Evolutionary conservation across 2,329 filamentous ascomycete genomes (phyloP).

Genomic region (Capronia epimyces): DNA sequence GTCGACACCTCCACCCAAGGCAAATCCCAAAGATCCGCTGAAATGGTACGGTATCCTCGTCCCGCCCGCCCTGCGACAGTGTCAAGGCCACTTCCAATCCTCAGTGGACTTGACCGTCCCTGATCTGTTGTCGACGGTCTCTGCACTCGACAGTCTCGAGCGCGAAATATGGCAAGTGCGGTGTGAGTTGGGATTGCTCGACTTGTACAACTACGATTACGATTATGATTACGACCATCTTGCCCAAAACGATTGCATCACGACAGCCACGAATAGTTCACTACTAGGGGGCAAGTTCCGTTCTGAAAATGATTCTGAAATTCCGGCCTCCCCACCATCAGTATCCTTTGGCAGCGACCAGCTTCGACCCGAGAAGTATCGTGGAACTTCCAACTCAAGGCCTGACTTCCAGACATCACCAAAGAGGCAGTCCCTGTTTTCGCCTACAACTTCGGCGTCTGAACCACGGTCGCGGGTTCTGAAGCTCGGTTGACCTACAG

Average conservation of each 20-base stretch:
- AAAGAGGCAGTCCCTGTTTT: background rate
- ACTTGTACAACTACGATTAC: slow-evolving; percentile 1
- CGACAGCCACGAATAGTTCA: background rate
- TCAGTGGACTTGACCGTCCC: slow-evolving; percentile 37
- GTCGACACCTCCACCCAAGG: background rate
- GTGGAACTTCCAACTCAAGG: background rate
- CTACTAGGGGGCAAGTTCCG: no score
- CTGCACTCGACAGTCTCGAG: slow-evolving; percentile 41
- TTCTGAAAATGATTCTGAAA: no score
- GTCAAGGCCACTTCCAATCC: slow-evolving; percentile 41
- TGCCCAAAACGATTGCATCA: background rate
- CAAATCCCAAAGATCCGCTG: slow-evolving; percentile 36
- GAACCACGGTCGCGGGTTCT: slow-evolving; percentile 16
- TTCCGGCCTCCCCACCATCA: no score
- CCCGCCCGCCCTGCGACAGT: slow-evolving; percentile 40
- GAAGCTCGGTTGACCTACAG: slow-evolving; percentile 11
- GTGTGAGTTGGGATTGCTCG: slow-evolving; percentile 10
- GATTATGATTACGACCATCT: background rate
- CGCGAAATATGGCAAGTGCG: slow-evolving; percentile 32
- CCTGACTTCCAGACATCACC: background rate
- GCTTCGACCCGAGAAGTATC: background rate
- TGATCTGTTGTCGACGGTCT: slow-evolving; percentile 35
- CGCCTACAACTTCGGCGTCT: background rate
- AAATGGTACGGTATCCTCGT: slow-evolving; percentile 48
- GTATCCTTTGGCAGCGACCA: no score